Evolutionary conservation across 2,329 filamentous ascomycete species (phyloP).

Genomic region (Aspergillus sp.): DNA sequence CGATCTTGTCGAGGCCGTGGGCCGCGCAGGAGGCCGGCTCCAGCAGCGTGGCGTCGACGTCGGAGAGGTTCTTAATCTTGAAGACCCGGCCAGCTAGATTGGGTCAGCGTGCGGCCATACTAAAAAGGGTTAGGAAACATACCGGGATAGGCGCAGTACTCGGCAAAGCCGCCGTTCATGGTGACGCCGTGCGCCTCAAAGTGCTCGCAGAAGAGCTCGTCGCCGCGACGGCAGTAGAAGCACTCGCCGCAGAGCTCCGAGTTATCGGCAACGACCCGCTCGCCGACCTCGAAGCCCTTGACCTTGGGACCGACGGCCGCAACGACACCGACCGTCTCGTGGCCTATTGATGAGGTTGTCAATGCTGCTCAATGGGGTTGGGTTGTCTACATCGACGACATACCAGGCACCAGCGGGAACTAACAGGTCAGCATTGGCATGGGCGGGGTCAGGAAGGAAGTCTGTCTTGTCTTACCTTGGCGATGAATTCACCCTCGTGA

Average conservation of each 20-base stretch:
- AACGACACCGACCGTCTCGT: constrained; percentile 66
- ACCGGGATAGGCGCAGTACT: constrained; percentile 59
- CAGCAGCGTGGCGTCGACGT: constrained; percentile 67
- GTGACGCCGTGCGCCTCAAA: constrained; percentile 60
- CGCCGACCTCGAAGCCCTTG: constrained; percentile 59
- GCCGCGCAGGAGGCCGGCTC: constrained; percentile 71
- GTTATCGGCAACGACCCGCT: constrained; percentile 58
- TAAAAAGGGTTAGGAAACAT: constrained; percentile 5
- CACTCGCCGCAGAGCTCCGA: constrained; percentile 66
- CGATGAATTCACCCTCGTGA: constrained; percentile 66
- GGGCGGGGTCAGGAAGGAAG: background rate
- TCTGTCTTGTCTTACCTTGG: constrained; percentile 40
- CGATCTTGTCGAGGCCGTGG: constrained; percentile 67
- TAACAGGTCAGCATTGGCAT: constrained; percentile 22
- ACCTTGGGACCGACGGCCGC: constrained; percentile 59
- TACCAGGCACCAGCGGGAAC: constrained; percentile 61
- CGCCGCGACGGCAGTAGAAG: constrained; percentile 69
- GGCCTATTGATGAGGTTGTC: constrained; percentile 43
- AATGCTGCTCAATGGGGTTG: background rate
- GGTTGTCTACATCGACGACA: background rate
- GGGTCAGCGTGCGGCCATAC: constrained; percentile 8
- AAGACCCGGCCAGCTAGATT: constrained; percentile 56
- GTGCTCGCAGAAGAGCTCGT: constrained; percentile 66
- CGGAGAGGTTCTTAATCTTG: constrained; percentile 63
- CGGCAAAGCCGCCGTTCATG: constrained; percentile 69